Conservation (phyloP, 768 basidiomycete species). For the Kwoniella heveanensis region DNA sequence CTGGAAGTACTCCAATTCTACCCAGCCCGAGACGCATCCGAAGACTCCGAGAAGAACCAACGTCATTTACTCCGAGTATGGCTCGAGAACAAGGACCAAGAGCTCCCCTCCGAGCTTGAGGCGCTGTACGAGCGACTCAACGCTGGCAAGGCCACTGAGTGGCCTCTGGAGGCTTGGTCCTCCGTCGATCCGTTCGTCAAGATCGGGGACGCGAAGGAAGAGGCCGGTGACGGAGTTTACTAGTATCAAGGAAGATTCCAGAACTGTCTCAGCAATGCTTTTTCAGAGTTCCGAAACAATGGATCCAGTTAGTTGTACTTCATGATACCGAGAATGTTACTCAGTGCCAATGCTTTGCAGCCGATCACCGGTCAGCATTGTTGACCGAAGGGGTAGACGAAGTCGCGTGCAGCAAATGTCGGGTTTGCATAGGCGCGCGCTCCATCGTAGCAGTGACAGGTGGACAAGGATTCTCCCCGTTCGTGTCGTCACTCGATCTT, state of each 20-base stretch:
- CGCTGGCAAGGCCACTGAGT: conserved; percentile 5
- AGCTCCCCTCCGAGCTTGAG: conserved; percentile 15
- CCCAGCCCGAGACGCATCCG: conserved; percentile 28
- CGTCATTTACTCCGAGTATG: conserved; percentile 30
- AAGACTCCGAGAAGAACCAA: conserved; percentile 28
- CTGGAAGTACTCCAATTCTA: no score
- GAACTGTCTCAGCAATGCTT: no score
- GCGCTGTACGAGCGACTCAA: conserved; percentile 1
- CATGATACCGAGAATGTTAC: no score
- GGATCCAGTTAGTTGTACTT: not conserved
- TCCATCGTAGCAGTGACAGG: no score
- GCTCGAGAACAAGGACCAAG: conserved; percentile 26
- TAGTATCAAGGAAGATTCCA: not conserved
- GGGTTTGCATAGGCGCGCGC: no score
- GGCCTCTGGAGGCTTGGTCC: conserved; percentile 35
- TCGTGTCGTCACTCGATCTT: no score
- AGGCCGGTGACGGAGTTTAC: not conserved
- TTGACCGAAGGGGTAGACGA: no score
- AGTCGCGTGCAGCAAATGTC: no score
- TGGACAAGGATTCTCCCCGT: no score
- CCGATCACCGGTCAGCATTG: no score
- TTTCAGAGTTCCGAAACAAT: not conserved
- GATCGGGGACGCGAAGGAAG: not conserved
- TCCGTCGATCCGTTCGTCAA: conserved; percentile 4
- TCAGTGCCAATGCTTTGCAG: no score